Conservation (phyloP, 2,329 filamentous ascomycete species). For the Coleophoma crateriformis region DNA sequence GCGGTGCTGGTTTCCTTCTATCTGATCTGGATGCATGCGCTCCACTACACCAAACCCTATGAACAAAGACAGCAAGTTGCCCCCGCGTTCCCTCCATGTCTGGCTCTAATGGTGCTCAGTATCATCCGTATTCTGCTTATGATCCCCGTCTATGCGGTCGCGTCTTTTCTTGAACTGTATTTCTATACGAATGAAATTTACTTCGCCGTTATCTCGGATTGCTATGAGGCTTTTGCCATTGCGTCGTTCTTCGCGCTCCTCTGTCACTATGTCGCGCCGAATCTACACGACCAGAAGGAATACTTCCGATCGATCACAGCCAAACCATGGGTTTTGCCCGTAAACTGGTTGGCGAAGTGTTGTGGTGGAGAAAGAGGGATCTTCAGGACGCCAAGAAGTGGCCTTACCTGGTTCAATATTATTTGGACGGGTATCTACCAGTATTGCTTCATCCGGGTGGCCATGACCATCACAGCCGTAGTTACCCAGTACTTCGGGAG, state of each 20-base stretch:
- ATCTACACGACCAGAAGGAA: slow-evolving; percentile 74
- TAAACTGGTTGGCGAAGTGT: slow-evolving; percentile 65
- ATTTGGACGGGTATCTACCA: slow-evolving; percentile 81
- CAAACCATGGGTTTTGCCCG: slow-evolving; percentile 69
- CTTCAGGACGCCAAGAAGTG: slow-evolving; percentile 71
- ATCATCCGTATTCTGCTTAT: slow-evolving; percentile 87
- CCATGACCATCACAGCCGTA: slow-evolving; percentile 75
- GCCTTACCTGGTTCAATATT: slow-evolving; percentile 87
- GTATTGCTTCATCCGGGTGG: slow-evolving; percentile 75
- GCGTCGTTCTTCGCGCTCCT: slow-evolving; percentile 80
- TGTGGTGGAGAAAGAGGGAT: slow-evolving; percentile 64
- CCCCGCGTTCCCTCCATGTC: neutral
- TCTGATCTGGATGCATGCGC: slow-evolving; percentile 52
- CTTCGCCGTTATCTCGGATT: slow-evolving; percentile 75
- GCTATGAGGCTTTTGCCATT: slow-evolving; percentile 86
- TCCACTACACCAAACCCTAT: slow-evolving; percentile 53
- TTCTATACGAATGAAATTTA: slow-evolving; percentile 77
- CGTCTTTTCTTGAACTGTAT: slow-evolving; percentile 67
- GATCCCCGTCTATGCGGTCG: slow-evolving; percentile 74
- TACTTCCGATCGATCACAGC: slow-evolving; percentile 69
- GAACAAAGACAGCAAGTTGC: slow-evolving; percentile 49
- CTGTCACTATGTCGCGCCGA: slow-evolving; percentile 74
- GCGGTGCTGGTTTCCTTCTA: slow-evolving; percentile 48
- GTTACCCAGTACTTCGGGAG: slow-evolving; percentile 60
- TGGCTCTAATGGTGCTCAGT: slow-evolving; percentile 32